Conservation (phyloP, 2,329 filamentous ascomycete species). For the Ciborinia camelliae region DNA sequence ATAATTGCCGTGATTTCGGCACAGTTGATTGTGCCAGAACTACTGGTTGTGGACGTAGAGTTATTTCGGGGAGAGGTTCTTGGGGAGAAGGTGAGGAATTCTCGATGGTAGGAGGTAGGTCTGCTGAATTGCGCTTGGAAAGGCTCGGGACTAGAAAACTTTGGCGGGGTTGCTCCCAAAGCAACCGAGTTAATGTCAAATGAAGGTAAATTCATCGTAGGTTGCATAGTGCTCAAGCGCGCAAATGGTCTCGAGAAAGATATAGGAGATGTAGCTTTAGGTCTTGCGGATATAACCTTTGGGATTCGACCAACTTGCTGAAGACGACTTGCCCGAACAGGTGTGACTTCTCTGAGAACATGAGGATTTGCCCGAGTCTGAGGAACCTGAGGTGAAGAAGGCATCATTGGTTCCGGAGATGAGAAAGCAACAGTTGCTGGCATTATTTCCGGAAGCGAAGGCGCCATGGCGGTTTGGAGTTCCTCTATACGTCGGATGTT, state of each 20-base stretch:
- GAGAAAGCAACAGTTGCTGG: constrained; percentile 22
- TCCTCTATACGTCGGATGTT: constrained; percentile 29
- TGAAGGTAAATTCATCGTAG: constrained; percentile 33
- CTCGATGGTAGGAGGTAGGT: constrained; percentile 38
- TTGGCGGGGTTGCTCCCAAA: constrained; percentile 45
- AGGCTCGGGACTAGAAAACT: constrained; percentile 29
- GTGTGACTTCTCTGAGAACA: constrained; percentile 25
- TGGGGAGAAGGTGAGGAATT: constrained; percentile 70
- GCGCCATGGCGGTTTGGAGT: constrained; percentile 21
- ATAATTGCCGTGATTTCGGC: constrained; percentile 64
- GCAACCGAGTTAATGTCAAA: constrained; percentile 45
- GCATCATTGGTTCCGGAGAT: constrained; percentile 28
- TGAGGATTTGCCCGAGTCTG: constrained; percentile 28
- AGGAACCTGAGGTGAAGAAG: constrained; percentile 24
- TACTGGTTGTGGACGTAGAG: constrained; percentile 59
- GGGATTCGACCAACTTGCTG: constrained; percentile 84
- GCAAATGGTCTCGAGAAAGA: constrained; percentile 86
- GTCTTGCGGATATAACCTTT: constrained; percentile 68
- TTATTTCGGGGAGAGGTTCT: constrained; percentile 62
- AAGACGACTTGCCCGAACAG: constrained; percentile 56
- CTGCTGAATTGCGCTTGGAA: constrained; percentile 20
- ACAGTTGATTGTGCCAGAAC: constrained; percentile 53
- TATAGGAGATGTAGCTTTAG: constrained; percentile 64
- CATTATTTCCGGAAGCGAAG: constrained; percentile 17
- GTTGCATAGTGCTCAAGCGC: constrained; percentile 47